Evolutionary conservation across 441 rosid genomes (phyloP), one percentile per base, ranked within the genome.

Genomic region (Bocquillonia castaneifolia): DNA sequence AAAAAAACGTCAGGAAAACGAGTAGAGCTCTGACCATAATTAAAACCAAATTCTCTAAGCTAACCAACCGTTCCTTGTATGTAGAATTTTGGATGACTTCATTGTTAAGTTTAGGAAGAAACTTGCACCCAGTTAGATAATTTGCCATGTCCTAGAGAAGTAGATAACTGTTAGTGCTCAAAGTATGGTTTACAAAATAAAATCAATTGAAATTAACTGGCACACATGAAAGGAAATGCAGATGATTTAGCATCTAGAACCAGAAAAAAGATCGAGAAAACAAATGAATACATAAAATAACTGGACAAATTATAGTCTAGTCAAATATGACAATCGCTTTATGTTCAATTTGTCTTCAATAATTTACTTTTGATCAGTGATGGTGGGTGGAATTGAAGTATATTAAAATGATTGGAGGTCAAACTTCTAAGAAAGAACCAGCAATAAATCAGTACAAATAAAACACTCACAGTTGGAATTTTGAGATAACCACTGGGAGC

Each of bases 91-190:
- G 84, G 36, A 59, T 23, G n/a, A 78, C 72, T 72, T 92, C 96
- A 42, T 92, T 92, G 81, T 88, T 90, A 59, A 88, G 79, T 71
- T 82, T 69, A n/a, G 98, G 96, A n/a, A 92, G 96, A 74, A 90
- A 92, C 73, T 68, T 77, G 59, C 95, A 90, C 56, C 90, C 91
- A 73, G 81, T 37, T 58, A 92, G 54, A 74, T 92, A 90, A 34
- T 54, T 80, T 3, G 54, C 12, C n/a, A 85, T 72, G 80, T 90
- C 98, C 95, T 90, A 71, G 23, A 23, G 68, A 73, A 56, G 29
- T 29, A 57, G 77, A 64, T 51, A 55, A 18, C 39, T 7, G 15
- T 52, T 23, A 40, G 44, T 59, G n/a, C 17, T 58, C 13, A 61
- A 26, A 40, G 2, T 66, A 51, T 63, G 25, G 23, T 57, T 40